Base-by-base conservation (phyloP, 306 rosid species). In the Bauhinia variegata region DNA sequence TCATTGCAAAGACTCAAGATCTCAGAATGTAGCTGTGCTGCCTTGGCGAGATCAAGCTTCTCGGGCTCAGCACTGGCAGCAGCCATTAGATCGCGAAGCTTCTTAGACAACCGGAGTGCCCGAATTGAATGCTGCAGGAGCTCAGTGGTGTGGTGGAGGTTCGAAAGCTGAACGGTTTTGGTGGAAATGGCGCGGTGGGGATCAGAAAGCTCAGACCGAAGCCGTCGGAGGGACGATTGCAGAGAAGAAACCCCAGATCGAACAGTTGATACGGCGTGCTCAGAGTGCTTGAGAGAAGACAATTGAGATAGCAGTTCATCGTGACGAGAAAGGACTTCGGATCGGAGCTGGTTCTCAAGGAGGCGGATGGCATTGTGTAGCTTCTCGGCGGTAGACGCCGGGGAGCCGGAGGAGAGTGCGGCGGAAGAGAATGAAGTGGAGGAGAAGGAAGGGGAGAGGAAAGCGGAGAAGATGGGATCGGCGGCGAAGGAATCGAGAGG, bases 341-440 rank as follows among this genome's bases (percentile, higher is more conserved):
- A 77, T 28, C 99, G 99, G 44, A 93, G 96, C 83, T 93, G 97
- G 31, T 90, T 84, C 67, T 93, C 97, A 41, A 93, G 97, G 65
- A 90, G 99, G 57, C 95, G 87, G 65, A 93, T 91, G 58, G 97
- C 96, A 3, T 82, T 72, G 72, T 93, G 97, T 74, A 93, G 96
- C 61, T 88, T 88, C 79, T 93, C 99, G 37, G 97, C 99, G 36
- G 99, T 93, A 78, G 96, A 90, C 17, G 99, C 99, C 0, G 99
- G 99, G 1, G 97, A 88, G 5, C 99, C 99, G 64, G 99, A 90
- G 78, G 99, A 88, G 75, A 93, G 97, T 0, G 99, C 99, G 61
- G 99, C 96, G 65, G 99, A 89, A 73, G 99, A 93, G 89, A 93
- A 93, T 16, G 96, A 73, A 12, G 86, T 79, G 71, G 97, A 90